Percentiles rank a stretch among this genome's conserved stretches.
Conservation (phyloP, 306 rosid species). For the Aeschynomene evenia region DNA sequence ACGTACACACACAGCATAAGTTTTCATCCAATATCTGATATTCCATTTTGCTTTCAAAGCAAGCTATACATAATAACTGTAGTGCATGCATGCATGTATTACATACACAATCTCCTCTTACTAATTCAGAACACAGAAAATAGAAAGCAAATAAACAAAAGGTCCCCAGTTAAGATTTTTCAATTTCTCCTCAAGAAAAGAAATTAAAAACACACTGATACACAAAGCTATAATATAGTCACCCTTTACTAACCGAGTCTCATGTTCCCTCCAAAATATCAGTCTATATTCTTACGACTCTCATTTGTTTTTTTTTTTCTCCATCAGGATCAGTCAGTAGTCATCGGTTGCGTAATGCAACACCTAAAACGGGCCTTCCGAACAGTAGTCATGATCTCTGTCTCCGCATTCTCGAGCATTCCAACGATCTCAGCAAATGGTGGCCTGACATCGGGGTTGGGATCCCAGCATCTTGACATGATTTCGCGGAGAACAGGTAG, state of each 20-base stretch:
- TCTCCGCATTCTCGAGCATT: constrained; percentile 82
- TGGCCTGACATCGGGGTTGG: constrained; percentile 81
- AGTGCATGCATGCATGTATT: constrained; percentile 43
- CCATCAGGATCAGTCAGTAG: constrained; percentile 55
- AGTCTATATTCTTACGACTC: constrained; percentile 17
- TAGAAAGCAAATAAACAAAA: constrained; percentile 39
- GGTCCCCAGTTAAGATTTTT: constrained; percentile 27
- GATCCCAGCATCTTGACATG: constrained; percentile 90
- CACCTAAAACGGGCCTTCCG: constrained; percentile 94
- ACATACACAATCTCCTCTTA: constrained; percentile 50
- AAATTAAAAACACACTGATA: constrained; percentile 48
- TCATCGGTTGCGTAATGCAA: constrained; percentile 77
- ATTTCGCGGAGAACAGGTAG: constrained; percentile 77
- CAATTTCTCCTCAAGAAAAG: constrained; percentile 25
- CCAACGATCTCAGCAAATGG: constrained; percentile 69
- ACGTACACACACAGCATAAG: neutral
- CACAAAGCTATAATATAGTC: constrained; percentile 42
- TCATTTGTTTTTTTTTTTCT: constrained; percentile 11
- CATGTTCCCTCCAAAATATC: constrained; percentile 26
- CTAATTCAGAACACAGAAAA: constrained; percentile 43
- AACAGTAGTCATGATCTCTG: constrained; percentile 75
- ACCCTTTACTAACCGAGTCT: constrained; percentile 34
- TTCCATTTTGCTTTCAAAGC: constrained; percentile 30
- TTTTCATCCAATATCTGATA: constrained; percentile 25
- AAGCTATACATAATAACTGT: constrained; percentile 41